These are phyloP conservation scores for Microcera coccophila DNA, from an alignment of 2,329 filamentous ascomycete genomes.

Conservation along the genomic window DNA sequence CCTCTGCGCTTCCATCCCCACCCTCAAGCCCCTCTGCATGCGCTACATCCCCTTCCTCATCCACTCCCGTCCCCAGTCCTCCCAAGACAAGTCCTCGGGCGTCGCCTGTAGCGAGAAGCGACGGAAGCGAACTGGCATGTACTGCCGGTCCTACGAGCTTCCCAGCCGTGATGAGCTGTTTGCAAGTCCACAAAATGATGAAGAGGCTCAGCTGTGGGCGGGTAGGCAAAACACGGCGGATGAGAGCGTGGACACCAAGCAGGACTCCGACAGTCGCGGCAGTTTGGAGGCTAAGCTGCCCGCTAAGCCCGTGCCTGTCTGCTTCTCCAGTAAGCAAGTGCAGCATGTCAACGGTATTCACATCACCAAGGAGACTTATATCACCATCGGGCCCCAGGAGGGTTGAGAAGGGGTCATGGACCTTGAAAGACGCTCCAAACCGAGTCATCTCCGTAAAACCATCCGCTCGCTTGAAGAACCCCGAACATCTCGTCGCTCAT, in stretches of 20 bases:
- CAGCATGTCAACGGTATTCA: constrained; percentile 20
- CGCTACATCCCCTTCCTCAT: constrained; percentile 29
- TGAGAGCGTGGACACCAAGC: constrained; percentile 12
- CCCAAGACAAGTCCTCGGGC: constrained; percentile 16
- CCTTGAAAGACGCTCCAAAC: background rate
- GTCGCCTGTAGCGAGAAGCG: constrained; percentile 18
- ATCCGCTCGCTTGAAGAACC: background rate
- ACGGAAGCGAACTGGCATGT: constrained; percentile 12
- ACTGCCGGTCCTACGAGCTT: constrained; percentile 23
- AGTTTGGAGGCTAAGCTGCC: constrained; percentile 14
- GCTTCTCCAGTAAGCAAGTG: constrained; percentile 16
- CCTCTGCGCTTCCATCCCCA: constrained; percentile 46
- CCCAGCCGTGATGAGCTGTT: constrained; percentile 16
- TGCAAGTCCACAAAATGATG: constrained; percentile 17
- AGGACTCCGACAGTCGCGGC: constrained; percentile 23
- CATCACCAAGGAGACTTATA: constrained; percentile 23
- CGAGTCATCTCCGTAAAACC: background rate
- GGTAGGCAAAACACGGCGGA: constrained; percentile 6
- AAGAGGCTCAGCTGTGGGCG: constrained; percentile 22
- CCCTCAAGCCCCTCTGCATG: constrained; percentile 46
- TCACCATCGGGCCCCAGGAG: constrained; percentile 21
- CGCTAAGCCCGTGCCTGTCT: constrained; percentile 15
- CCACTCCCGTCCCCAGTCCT: constrained; percentile 20
- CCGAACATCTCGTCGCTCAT: background rate
- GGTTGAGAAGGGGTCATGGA: too few species aligned